A percentile compares a stretch with the other conserved stretches of the same genome.
These are phyloP conservation scores for Salvia rosmarinus DNA, from an alignment of 257 asterid species.

Conservation along the genomic window DNA sequence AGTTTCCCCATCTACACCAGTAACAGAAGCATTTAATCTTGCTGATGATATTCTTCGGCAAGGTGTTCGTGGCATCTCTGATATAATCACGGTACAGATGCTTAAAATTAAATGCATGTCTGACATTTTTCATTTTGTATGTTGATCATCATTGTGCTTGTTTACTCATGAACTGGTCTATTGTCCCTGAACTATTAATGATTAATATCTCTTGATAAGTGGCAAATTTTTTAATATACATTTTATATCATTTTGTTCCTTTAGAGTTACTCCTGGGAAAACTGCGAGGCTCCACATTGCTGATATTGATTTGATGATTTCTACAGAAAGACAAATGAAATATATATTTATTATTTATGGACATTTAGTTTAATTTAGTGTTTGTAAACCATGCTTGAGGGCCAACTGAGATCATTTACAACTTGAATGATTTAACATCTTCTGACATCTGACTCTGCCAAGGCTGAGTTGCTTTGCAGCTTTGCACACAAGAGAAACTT, in stretches of 20 bases:
- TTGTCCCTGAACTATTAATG: background rate
- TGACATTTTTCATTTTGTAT: background rate
- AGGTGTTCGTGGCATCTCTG: slow-evolving; percentile 98
- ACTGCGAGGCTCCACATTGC: background rate
- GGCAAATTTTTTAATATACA: background rate
- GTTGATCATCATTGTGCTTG: slow-evolving; percentile 13
- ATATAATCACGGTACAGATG: slow-evolving; percentile 76
- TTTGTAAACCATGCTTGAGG: background rate
- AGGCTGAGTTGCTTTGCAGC: slow-evolving; percentile 10
- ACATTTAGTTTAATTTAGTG: background rate
- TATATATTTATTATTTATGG: background rate
- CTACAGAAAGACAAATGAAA: background rate
- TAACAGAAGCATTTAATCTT: slow-evolving; percentile 93
- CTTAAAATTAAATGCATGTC: slow-evolving; percentile 19
- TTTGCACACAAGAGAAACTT: background rate
- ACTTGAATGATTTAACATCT: background rate
- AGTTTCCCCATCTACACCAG: slow-evolving; percentile 94
- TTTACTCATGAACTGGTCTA: background rate
- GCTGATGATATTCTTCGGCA: slow-evolving; percentile 98
- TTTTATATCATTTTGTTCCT: slow-evolving; percentile 15
- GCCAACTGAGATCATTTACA: background rate
- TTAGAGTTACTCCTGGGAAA: background rate
- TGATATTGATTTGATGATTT: slow-evolving; percentile 25
- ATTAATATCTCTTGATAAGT: slow-evolving; percentile 3
- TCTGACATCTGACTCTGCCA: slow-evolving; percentile 3